Conservation (phyloP, 2,329 filamentous ascomycete genomes). For the Fusarium sp. region DNA sequence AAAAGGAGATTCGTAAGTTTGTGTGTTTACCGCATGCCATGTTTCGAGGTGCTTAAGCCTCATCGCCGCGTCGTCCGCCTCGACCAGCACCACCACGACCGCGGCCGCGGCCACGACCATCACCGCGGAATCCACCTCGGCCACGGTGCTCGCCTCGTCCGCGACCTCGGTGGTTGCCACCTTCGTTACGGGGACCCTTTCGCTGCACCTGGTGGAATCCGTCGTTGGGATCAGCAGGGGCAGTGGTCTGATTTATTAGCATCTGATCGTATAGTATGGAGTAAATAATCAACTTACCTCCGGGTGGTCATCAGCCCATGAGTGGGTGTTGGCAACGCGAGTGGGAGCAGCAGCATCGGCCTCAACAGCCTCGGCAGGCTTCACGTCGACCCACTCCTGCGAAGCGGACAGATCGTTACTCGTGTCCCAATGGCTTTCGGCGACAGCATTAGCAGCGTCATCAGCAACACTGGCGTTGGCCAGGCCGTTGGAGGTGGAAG, state of each 20-base stretch:
- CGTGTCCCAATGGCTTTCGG: constrained; percentile 73
- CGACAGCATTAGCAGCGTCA: constrained; percentile 67
- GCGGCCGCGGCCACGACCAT: constrained; percentile 56
- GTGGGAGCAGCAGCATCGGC: constrained; percentile 72
- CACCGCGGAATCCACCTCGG: constrained; percentile 61
- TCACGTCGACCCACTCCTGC: constrained; percentile 76
- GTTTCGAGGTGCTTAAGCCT: constrained; percentile 48
- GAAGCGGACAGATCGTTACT: constrained; percentile 56
- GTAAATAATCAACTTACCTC: constrained; percentile 52
- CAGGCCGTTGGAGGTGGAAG: constrained; percentile 52
- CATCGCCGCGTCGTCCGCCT: constrained; percentile 51
- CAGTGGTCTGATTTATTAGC: constrained; percentile 46
- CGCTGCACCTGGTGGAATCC: constrained; percentile 79
- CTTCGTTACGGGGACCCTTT: constrained; percentile 65
- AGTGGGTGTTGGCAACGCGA: constrained; percentile 65
- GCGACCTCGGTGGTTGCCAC: constrained; percentile 53
- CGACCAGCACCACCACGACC: constrained; percentile 51
- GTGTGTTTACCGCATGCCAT: constrained; percentile 40
- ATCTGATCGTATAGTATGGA: neutral
- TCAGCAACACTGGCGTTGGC: constrained; percentile 63
- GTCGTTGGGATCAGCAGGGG: constrained; percentile 61
- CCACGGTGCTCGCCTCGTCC: constrained; percentile 62
- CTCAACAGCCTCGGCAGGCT: constrained; percentile 78
- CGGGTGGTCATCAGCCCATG: constrained; percentile 85
- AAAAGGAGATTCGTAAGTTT: constrained; percentile 44